Evolutionary conservation across 1,139 yeast genomes (phyloP), one percentile per base, ranked within the genome.

Genomic region (Zygosaccharomyces sapae): DNA sequence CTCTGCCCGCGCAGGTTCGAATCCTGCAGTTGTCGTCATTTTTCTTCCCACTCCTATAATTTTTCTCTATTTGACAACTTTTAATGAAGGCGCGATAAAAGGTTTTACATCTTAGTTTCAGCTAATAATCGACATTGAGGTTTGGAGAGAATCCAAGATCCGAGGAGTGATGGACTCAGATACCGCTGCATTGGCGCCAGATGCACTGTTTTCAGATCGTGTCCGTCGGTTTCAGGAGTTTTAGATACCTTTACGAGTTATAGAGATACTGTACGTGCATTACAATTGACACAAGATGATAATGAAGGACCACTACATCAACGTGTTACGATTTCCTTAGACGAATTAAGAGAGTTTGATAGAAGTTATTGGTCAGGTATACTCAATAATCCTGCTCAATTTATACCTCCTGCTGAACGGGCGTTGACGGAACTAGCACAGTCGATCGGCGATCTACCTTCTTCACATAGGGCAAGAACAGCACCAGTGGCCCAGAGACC

Each of bases 191-290:
- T 49, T 53, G 37, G 63, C 71, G 3, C 66, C 69, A 25, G 76
- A 72, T 56, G 74, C 75, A 42, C 63, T 70, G 13, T 81, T 80
- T 59, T 80, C 84, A 51, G 97, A 90, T 66, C 80, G 97, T 57
- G 87, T 86, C 33, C 81, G 96, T 63, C 76, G 83, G 57, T 92
- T 92, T 69, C 90, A 86, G 56, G 97, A 92, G 61, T 90, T 90
- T 73, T 92, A 42, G 94, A 86, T 59, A 74, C 76, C 43, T 71
- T 69, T 41, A 76, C 84, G 5, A 79, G 81, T 53, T 86, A 88
- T 67, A 77, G 81, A 56, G 83, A 80, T 46, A 79, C 77, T 48
- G 84, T 92, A 53, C 79, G 81, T 55, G 76, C 80, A 36, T 55
- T 64, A 31, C 63, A 62, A 39, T 40, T 54, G n/a, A 44, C 44